These are phyloP conservation scores for Datisca glomerata DNA, from an alignment of 306 rosid species.

Conservation along the genomic window DNA sequence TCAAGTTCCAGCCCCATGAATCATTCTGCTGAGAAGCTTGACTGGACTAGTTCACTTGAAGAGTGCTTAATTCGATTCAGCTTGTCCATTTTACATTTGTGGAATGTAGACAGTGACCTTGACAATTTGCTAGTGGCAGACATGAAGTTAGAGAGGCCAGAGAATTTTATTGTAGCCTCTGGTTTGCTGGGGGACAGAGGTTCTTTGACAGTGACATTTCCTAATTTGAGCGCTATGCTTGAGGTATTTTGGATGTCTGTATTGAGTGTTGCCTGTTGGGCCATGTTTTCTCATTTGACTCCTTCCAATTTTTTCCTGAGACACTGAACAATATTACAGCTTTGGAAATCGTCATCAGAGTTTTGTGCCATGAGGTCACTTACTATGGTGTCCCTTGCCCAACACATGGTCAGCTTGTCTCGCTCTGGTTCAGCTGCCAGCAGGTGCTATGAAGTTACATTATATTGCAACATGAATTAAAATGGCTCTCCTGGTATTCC, in stretches of 20 bases:
- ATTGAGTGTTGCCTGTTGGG: conserved; percentile 25
- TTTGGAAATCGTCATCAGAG: conserved; percentile 88
- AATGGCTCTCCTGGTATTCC: no score
- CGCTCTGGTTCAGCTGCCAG: conserved; percentile 74
- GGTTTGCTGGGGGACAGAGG: conserved; percentile 96
- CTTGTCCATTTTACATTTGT: conserved; percentile 77
- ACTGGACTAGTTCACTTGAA: conserved; percentile 51
- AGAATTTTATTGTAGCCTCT: conserved; percentile 56
- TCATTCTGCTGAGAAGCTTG: conserved; percentile 31
- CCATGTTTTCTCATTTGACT: conserved; percentile 24
- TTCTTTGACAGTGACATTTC: conserved; percentile 82
- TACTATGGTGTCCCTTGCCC: conserved; percentile 94
- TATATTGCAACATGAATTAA: not conserved
- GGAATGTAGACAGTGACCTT: conserved; percentile 68
- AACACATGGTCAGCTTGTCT: conserved; percentile 75
- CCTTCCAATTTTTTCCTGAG: conserved; percentile 30
- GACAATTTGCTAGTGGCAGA: conserved; percentile 69
- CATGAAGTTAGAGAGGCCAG: conserved; percentile 76
- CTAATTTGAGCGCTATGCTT: conserved; percentile 51
- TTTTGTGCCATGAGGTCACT: conserved; percentile 87
- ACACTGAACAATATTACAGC: conserved; percentile 62
- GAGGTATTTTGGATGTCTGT: conserved; percentile 49
- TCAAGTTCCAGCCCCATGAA: conserved; percentile 25
- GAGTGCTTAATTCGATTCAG: conserved; percentile 71
- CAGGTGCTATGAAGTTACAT: conserved; percentile 40